phyloP scores from a whole-genome alignment of 2,329 filamentous ascomycete genomes.

The Fusarium tricinctum region DNA sequence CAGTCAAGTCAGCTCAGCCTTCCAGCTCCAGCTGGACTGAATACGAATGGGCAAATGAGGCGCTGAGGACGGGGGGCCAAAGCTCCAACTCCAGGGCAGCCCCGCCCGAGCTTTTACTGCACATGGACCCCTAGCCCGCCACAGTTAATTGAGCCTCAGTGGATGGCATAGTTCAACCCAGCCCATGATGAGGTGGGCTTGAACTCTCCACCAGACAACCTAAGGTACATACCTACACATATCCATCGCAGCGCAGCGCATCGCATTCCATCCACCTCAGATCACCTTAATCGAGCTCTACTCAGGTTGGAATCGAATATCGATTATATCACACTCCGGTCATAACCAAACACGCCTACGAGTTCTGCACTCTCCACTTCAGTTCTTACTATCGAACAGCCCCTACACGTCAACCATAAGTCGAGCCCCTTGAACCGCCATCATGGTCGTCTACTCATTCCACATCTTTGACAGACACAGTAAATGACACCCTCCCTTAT shows the following conservation, averaged over 20 bases:
- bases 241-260: slow-evolving; percentile 11
- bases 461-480: slow-evolving; percentile 99
- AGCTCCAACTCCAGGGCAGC: slow-evolving; percentile 7
- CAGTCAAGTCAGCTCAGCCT: slow-evolving; percentile 5
- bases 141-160: slow-evolving; percentile 33
- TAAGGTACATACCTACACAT: too few relatives aligned
- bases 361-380: background rate
- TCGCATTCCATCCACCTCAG: slow-evolving; percentile 12
- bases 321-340: background rate
- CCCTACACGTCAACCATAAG: slow-evolving; percentile 3
- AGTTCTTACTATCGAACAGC: too few relatives aligned
- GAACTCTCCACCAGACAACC: slow-evolving; percentile 4
- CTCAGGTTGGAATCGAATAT: background rate
- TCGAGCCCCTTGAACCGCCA: slow-evolving; percentile 46
- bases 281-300: background rate
- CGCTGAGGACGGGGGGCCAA: slow-evolving; percentile 7
- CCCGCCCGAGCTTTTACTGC: slow-evolving; percentile 22
- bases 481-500: slow-evolving; percentile 63
- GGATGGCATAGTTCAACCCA: background rate
- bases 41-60: slow-evolving; percentile 6
- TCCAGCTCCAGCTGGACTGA: background rate
- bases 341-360: background rate
- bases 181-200: background rate
- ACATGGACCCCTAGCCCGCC: background rate
- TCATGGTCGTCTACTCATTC: slow-evolving; percentile 96